Evolutionary conservation across 768 basidiomycete species (phyloP), one percentile per base, ranked within the genome.

Genomic region (Boletus eberwhitei): DNA sequence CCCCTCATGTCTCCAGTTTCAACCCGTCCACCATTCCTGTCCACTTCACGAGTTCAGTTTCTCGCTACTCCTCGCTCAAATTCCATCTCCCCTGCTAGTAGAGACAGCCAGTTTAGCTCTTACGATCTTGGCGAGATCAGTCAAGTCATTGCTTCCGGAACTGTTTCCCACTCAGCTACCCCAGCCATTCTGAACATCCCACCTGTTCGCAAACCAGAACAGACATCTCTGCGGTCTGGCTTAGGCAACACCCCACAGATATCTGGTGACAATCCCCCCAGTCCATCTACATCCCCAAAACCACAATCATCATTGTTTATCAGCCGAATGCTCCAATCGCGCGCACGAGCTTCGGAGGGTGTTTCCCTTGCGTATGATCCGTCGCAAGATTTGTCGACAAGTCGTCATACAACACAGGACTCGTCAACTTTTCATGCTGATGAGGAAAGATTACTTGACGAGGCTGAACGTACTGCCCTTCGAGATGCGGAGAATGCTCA

Each of bases 311-410:
- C 29, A 1, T 29, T 59, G 24, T 69, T 68, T 42, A 6, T 68
- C 36, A 56, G 59, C 29, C 61, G 65, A 21, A 52, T 54, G 34
- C 57, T 68, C 26, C 57, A 61, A 21, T 61, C 58, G 13, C 67
- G 68, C 2, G 58, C 61, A 48, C 59, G 14, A 4, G 63, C 54
- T 4, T 63, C 63, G 9, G 57, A 59, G 14, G 50, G 26, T 1
- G n/a, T 37, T 9, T 14, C 54, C 12, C 50, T 37, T 16, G 24
- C 40, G 7, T 50, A 39, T 36, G 43, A 13, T 12, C n/a, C 45
- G 5, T 63, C 65, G 8, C 22, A 53, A 2, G 51, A 26, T 16
- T 40, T 43, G 16, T 29, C 36, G 34, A 21, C 16, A 11, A 57
- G 57, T 39, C 51, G 41, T 2, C 57, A 57, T 21, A 12, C 48